Evolutionary conservation across 2,329 filamentous ascomycete species (phyloP), one percentile per base, ranked within the genome.

Genomic region (Zymoseptoria crescenta): DNA sequence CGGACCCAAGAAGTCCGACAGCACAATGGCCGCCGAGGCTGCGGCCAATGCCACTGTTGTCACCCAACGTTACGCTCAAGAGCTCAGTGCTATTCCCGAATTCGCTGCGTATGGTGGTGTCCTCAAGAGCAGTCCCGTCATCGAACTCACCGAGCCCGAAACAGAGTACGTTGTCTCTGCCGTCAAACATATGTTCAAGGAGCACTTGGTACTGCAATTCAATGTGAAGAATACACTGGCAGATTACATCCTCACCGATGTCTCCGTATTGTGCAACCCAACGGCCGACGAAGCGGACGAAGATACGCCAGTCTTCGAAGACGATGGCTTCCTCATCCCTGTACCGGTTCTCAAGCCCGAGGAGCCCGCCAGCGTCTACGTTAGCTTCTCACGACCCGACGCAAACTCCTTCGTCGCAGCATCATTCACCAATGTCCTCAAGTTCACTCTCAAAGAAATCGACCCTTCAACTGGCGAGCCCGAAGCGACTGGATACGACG

Each of bases 391-490:
- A 77, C 94, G 95, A 74, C 77, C 85, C 28, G 35, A 45, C 13
- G 83, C 82, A 60, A 91, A 89, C 58, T 81, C 79, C n/a, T 87
- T 95, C 74, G 86, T 91, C 4, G 81, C 88, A 21, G 86, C 87
- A 56, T 88, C 85, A 49, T 96, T 99, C 75, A 91, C 89, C 65
- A 99, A 97, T 75, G 80, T 90, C 48, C 87, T 99, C 72, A 96
- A 94, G 76, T 99, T 99, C 74, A 96, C 91, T 19, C 94, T 88
- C 80, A 97, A 96, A 78, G 94, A 99, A 76, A 94, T 99, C 65
- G 94, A 99, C 69, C 94, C 94, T 5, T 88, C 88, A 27, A 96
- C 90, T n/a, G 85, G 86, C 65, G 91, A 96, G 76, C 89, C 93
- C 0, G 94, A 99, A 74, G 91, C 96, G 16, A 82, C 79, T 52